Base-by-base conservation (phyloP, 2,329 filamentous ascomycete species). In the Fusarium bactridioides region DNA sequence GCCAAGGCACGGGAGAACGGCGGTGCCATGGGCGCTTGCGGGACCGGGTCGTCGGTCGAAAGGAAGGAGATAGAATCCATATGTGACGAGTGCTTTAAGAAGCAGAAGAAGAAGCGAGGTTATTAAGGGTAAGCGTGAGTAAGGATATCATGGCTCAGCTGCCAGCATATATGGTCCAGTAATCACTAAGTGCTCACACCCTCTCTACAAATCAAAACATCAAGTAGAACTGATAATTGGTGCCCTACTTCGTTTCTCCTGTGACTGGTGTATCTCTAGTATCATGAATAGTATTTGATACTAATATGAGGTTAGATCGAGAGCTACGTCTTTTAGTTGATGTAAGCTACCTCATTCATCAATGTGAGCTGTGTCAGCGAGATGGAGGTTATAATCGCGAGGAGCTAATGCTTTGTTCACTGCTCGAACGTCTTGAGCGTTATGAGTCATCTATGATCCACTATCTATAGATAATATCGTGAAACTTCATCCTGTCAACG, bases 241-340 rank as follows among this genome's bases (percentile, higher is more conserved):
- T 7, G 5, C 4, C 37, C 18, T 62, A 69, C 37, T 75, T 29
- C 45, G 68, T 75, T 4, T 67, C n/a, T 11, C 68, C 61, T 10
- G 53, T 38, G 7, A 61, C 60, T 19, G 53, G 31, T 4, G 69
- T 12, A 27, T 76, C 75, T 0, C 73, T 74, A 2, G 74, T 74
- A 12, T 78, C 55, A 23, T 77, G 75, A 11, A 77, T 59, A 4
- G 40, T 59, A 18, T 76, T 76, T 0, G 68, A 73, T 5, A 76
- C 70, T 21, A 3, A 16, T 21, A 47, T 9, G 8, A 61, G 54
- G 15, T 48, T 18, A 10, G 40, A 43, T 43, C n/a, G 19, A 18
- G 33, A 43, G 35, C 7, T 11, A 13, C 35, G 25, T 35, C 48
- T 54, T 12, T 25, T 61, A n/a, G 2, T 23, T 37, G 8, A 50